phyloP scores from a whole-genome alignment of 306 rosid species.

The Acacia crassicarpa region DNA sequence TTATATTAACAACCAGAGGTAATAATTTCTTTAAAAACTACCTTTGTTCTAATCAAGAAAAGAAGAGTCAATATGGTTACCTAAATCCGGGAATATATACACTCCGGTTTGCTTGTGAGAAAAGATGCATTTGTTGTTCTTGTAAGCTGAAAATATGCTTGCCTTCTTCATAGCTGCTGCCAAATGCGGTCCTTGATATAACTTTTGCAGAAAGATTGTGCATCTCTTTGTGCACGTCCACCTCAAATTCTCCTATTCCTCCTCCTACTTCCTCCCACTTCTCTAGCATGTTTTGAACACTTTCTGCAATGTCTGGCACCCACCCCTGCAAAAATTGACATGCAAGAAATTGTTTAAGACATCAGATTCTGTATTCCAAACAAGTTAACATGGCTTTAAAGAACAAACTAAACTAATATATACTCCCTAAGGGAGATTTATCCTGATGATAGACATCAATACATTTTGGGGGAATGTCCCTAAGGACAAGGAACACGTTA shows the following conservation, averaged over 20 bases:
- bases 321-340: conserved; percentile 47
- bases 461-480: neutral
- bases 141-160: conserved; percentile 65
- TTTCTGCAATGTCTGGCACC: conserved; percentile 72
- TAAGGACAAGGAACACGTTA: neutral
- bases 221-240: conserved; percentile 59
- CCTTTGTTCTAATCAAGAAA: neutral
- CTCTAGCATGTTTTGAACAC: conserved; percentile 49
- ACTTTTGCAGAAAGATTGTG: conserved; percentile 61
- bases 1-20: too few relatives aligned
- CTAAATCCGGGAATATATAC: conserved; percentile 83
- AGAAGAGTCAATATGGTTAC: conserved; percentile 33
- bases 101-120: conserved; percentile 44
- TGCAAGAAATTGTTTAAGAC: neutral
- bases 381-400: neutral
- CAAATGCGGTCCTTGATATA: conserved; percentile 77
- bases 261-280: conserved; percentile 59
- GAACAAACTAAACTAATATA: neutral
- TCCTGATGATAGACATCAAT: neutral
- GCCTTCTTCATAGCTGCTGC: conserved; percentile 76
- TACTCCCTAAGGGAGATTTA: neutral
- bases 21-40: neutral
- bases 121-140: conserved; percentile 64
- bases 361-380: neutral
- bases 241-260: conserved; percentile 59